Base-by-base conservation (phyloP, 257 asterid species). In the Ballota nigra region DNA sequence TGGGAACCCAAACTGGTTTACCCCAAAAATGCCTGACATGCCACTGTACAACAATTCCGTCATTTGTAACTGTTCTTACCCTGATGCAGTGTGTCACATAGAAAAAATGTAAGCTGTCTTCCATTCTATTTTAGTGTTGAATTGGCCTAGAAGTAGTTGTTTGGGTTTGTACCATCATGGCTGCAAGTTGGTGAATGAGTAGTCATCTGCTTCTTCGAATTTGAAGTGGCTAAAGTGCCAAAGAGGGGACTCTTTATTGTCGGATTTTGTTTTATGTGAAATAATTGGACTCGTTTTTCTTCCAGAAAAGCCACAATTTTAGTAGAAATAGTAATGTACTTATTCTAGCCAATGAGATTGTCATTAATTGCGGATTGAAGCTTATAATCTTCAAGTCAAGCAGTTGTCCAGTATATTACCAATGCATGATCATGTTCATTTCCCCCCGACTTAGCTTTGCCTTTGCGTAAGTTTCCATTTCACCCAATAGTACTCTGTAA, bases 61-160 rank as follows among this genome's bases (percentile, higher is more conserved):
- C 73, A 9, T 69, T 52, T 85, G 91, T 80, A 81, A 78, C 70
- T 88, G 89, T 67, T 70, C 81, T 53, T 84, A 11, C 58, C 76
- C 82, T 15, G 80, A 29, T 72, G 79, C 70, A 36, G 77, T 69
- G 36, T 89, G 96, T 43, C 96, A 86, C 63, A 81, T 89, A 0
- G 69, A 81, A 36, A 53, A 26, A 10, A 78, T 89, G 96, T 89
- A 71, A 75, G 88, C n/a, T 43, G 8, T 69, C 70, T 70, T 62
- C 64, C 22, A 6, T 67, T 34, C 45, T 13, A 5, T 63, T 59
- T 33, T 38, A n/a, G 0, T 41, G 51, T 26, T 52, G 52, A 33
- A 33, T 53, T 72, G 45, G 26, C 22, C 43, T 65, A 36, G 12
- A 12, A 24, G 9, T 15, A 43, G 28, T 63, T 63, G 5, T 38